Evolutionary conservation across 1,284 basidiomycete genomes (phyloP), one percentile per base, ranked within the genome.

Genomic region (Ustilago cynodontis): DNA sequence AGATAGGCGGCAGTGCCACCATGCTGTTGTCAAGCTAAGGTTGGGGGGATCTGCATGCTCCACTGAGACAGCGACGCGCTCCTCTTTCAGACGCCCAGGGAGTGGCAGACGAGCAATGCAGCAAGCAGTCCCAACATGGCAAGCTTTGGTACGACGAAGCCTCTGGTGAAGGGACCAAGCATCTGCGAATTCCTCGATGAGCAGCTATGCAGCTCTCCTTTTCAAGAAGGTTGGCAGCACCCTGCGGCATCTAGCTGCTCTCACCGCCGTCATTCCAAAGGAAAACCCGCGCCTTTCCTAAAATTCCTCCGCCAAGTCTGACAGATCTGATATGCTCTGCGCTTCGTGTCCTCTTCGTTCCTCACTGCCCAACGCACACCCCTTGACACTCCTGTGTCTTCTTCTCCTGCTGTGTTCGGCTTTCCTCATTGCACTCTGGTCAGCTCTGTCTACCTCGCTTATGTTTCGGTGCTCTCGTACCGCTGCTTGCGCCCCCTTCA

Each of bases 291-390:
- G 41, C 41, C 0, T 43, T 55, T 5, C 45, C 51, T 6, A 45
- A 63, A 63, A 60, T 43, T 52, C 50, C 47, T 22, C 24, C 37
- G 70, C 71, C 65, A 60, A 64, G 60, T 64, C 65, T 37, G 71
- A 72, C 71, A 72, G 71, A 26, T 65, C 53, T 72, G 71, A 72
- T 72, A 72, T 72, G 53, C 47, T 51, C 60, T 33, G 10, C 50
- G 49, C 61, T 64, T 64, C 65, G 58, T 63, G 58, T 51, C 57
- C 24, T 59, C 47, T 24, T 49, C 47, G 24, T 18, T 24, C 26
- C 24, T 24, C 24, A n/a, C 24, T 49, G 22, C 47, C 2, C 24
- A 28, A n/a, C 8, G 41, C 41, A 43, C n/a, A 43, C 41, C 20
- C 41, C 22, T 22, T 20, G n/a, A n/a, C 8, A 11, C 28, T 33